phyloP scores from a whole-genome alignment of 176 grass and related monocot genomes.

The Avena insularis region DNA sequence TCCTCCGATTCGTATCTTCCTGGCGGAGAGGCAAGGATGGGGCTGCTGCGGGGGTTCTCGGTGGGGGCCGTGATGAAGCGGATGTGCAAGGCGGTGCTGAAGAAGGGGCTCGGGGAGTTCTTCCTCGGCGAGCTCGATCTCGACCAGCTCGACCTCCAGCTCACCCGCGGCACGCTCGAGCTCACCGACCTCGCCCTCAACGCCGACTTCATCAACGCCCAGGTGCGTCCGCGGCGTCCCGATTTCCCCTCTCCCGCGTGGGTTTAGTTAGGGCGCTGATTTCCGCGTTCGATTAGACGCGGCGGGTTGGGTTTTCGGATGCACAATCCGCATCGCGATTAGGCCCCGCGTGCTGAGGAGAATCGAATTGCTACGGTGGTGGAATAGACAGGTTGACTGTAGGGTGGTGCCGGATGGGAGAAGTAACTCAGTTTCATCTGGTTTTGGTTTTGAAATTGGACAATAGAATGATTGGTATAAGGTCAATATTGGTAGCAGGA shows the following conservation, averaged over 20 bases:
- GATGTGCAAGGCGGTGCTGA: constrained; percentile 86
- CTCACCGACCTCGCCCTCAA: constrained; percentile 92
- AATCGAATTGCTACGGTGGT: not conserved
- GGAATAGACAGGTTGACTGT: not conserved
- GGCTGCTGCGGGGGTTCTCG: constrained; percentile 50
- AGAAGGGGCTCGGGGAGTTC: constrained; percentile 94
- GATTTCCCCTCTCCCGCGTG: not conserved
- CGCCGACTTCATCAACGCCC: constrained; percentile 81
- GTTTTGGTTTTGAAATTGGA: constrained; percentile 18
- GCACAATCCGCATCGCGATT: not conserved
- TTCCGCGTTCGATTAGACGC: not conserved
- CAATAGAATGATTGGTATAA: not conserved
- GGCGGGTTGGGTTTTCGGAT: not conserved
- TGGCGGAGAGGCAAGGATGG: constrained; percentile 38
- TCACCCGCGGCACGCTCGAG: constrained; percentile 63
- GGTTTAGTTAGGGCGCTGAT: not conserved
- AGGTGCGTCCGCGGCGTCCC: constrained; percentile 45
- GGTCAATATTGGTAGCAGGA: not conserved
- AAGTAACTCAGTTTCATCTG: constrained; percentile 13
- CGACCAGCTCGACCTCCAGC: constrained; percentile 93
- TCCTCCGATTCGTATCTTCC: not conserved
- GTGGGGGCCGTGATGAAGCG: constrained; percentile 73
- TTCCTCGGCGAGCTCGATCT: constrained; percentile 93
- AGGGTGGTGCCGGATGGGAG: not conserved
- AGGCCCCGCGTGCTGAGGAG: not conserved